Percentiles rank a stretch among this genome's conserved stretches.
Evolutionary conservation across 1,284 basidiomycete species (phyloP).

Genomic region (Cryptococcus depauperatus): DNA sequence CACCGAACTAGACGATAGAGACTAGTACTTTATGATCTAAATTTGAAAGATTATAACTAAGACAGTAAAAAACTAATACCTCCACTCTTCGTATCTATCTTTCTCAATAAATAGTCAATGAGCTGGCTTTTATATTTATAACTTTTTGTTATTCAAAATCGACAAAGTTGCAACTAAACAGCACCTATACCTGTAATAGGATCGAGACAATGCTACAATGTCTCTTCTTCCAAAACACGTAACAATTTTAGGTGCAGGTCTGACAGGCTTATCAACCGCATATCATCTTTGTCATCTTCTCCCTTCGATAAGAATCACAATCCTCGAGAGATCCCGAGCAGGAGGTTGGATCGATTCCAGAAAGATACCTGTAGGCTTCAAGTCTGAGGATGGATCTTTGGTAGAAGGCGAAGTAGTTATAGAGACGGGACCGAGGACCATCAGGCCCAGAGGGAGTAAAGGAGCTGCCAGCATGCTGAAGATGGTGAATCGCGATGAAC

Average conservation of each 20-base stretch:
- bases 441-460: slow-evolving; percentile 63
- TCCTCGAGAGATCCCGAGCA: slow-evolving; percentile 60
- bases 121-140: too few relatives aligned
- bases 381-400: not conserved
- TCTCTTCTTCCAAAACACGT: slow-evolving; percentile 20
- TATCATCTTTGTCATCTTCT: slow-evolving; percentile 27
- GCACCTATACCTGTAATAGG: too few relatives aligned
- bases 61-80: too few relatives aligned
- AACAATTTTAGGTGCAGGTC: slow-evolving; percentile 41
- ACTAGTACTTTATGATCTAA: not conserved
- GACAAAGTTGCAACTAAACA: too few relatives aligned
- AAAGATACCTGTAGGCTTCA: slow-evolving; percentile 46
- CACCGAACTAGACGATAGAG: slow-evolving; percentile 16
- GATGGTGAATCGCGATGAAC: slow-evolving; percentile 53
- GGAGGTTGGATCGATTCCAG: slow-evolving; percentile 80
- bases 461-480: slow-evolving; percentile 55
- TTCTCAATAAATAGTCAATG: too few relatives aligned
- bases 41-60: not conserved
- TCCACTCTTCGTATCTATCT: too few relatives aligned
- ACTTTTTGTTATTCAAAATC: too few relatives aligned
- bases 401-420: slow-evolving; percentile 52
- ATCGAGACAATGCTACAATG: too few relatives aligned
- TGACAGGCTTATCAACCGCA: slow-evolving; percentile 40
- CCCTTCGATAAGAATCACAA: slow-evolving; percentile 48
- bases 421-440: slow-evolving; percentile 74